These are phyloP conservation scores for Astrothelium macrocarpum DNA, from an alignment of 495 filamentous ascomycete genomes.

Conservation along the genomic window DNA sequence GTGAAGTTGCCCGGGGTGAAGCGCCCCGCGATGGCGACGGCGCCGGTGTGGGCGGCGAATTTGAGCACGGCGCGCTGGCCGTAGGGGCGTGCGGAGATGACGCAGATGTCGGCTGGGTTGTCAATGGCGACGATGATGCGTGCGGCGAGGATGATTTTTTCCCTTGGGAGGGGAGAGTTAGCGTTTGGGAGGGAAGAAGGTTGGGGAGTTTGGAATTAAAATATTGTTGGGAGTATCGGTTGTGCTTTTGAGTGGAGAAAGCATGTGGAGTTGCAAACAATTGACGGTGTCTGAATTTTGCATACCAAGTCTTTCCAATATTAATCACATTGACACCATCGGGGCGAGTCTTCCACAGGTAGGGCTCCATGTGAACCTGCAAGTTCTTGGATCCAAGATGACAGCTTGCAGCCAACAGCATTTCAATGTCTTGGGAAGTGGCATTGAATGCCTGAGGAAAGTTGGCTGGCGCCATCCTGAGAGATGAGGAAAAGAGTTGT, in stretches of 20 bases:
- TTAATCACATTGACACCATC: constrained; percentile 98
- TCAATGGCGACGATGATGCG: constrained; percentile 97
- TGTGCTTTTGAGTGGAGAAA: neutral
- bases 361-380: constrained; percentile 98
- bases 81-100: constrained; percentile 98
- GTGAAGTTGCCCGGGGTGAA: constrained; percentile 99
- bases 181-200: constrained; percentile 27
- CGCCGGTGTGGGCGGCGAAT: constrained; percentile 95
- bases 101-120: constrained; percentile 98
- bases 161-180: constrained; percentile 46
- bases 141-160: constrained; percentile 97
- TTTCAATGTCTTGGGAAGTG: constrained; percentile 88
- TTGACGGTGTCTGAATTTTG: no score
- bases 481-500: neutral
- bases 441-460: constrained; percentile 84
- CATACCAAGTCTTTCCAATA: constrained; percentile 99
- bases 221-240: no score
- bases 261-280: no score
- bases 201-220: no score
- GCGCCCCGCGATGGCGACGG: constrained; percentile 94
- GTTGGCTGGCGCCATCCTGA: constrained; percentile 84
- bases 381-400: constrained; percentile 98
- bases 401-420: constrained; percentile 91
- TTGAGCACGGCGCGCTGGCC: constrained; percentile 98
- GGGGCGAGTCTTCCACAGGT: constrained; percentile 97